Base-by-base conservation (phyloP, 495 filamentous ascomycete genomes). In the Cercophora scortea region DNA sequence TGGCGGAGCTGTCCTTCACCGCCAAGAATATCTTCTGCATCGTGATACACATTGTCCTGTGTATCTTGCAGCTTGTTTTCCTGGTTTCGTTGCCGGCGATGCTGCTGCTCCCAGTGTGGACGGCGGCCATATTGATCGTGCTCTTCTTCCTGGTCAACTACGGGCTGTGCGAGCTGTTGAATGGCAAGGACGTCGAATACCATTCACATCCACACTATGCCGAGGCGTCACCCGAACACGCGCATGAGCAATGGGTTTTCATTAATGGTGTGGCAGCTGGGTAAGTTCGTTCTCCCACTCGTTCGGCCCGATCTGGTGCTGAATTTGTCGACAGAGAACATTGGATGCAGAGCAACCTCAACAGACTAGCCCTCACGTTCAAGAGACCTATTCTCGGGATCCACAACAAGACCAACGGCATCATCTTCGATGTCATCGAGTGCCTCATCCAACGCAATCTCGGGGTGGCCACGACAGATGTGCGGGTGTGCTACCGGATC, bases 391-490 rank as follows among this genome's bases (percentile, higher is more conserved):
- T 95, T 17, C 75, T 79, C 0, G 89, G 88, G n/a, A 77, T 94
- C n/a, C 89, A 90, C 55, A 95, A 93, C 60, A 80, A 77, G 42
- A 93, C 87, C 64, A 45, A 17, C 11, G 89, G 89, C 4, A 71
- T 90, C 42, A 58, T 88, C 13, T 88, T 88, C 49, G 89, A 94
- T 55, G 66, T 91, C 8, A 65, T 89, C 41, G 81, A 92, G 62
- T 90, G 86, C 56, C 66, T 93, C 7, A 74, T 90, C 54, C 87
- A 95, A 59, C 79, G 90, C 8, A 81, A 83, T 63, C 85, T 90
- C 54, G 74, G 69, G 48, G 91, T 89, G 59, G 79, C 81, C 0
- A 93, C 89, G 0, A 65, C 69, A 18, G 87, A 90, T 59, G 75
- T 87, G 40, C 79, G 90, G 1, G 61, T 75, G 4, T 69, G 70